A percentile compares a stretch with the other conserved stretches of the same genome.
phyloP scores from a whole-genome alignment of 2,329 filamentous ascomycete species.

The Ceratocystis cubensis region DNA sequence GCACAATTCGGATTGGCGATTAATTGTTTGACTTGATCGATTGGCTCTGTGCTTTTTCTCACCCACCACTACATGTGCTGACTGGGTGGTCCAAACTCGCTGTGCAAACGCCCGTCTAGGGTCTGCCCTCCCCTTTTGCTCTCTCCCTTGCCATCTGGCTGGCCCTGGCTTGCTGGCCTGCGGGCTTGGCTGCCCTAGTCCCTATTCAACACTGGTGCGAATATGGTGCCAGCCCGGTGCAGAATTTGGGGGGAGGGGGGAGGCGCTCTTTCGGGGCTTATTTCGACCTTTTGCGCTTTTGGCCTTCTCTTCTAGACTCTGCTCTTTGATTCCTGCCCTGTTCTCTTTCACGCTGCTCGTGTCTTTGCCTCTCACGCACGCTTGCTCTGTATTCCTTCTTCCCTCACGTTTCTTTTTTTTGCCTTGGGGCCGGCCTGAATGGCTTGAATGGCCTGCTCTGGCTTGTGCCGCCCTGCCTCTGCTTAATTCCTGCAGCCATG shows the following conservation, averaged over 20 bases:
- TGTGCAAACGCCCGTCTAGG: constrained; percentile 3
- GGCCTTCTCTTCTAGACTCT: background rate
- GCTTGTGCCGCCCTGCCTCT: constrained; percentile 3
- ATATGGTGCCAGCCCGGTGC: background rate
- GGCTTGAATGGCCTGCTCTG: background rate
- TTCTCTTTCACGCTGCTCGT: background rate
- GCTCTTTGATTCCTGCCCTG: background rate
- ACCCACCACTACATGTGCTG: background rate
- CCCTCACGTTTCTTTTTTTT: background rate
- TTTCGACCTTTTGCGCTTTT: background rate
- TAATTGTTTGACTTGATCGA: background rate
- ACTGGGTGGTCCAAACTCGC: background rate
- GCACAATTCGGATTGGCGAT: background rate
- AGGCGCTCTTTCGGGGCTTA: no score
- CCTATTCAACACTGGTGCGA: background rate
- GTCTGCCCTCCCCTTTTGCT: constrained; percentile 3
- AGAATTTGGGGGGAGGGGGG: background rate
- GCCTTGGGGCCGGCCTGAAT: background rate
- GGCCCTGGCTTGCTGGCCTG: background rate
- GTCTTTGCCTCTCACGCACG: background rate
- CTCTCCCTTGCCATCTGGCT: background rate
- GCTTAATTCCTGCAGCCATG: background rate
- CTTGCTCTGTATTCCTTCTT: background rate
- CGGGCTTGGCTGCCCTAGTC: background rate
- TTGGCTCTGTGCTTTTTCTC: background rate